Evolutionary conservation across 345 rosid species (phyloP), one percentile per base, ranked within the genome.

Genomic region (Lagerstroemia speciosa): DNA sequence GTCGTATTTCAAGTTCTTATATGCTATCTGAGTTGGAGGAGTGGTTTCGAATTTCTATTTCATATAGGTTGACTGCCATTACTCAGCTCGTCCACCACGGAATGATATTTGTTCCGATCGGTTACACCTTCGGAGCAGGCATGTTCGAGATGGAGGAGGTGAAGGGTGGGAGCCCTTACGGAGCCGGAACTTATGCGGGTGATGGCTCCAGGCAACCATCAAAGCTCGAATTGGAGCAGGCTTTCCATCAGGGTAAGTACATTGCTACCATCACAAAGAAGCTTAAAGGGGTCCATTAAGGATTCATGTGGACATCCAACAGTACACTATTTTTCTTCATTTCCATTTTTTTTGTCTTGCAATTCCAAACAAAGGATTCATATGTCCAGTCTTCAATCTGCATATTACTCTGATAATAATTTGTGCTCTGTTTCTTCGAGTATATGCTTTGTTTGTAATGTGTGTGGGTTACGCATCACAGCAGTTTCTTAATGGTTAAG

Each of bases 21-120:
- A n/a, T n/a, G n/a, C n/a, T n/a, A n/a, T n/a, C n/a, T n/a, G n/a
- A n/a, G n/a, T n/a, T n/a, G n/a, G n/a, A n/a, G n/a, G n/a, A n/a
- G n/a, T n/a, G n/a, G n/a, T n/a, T n/a, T n/a, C n/a, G n/a, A n/a
- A n/a, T n/a, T n/a, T n/a, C n/a, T n/a, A n/a, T 20, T 30, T 31
- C 17, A 1, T 31, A 5, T 74, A 91, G 97, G 45, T 84, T 91
- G 85, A 91, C 97, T 16, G 96, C 97, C 2, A 83, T 91, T 43
- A 91, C 97, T 62, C 97, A 91, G 77, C 90, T 91, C 57, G 97
- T 89, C 36, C 97, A 91, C 85, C 97, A 91, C 12, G 96, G 96
- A 27, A 89, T 91, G 93, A 67, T 91, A 20, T 91, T 85, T 70
- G 90, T 91, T 9, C 97, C 97, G 0, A 83, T 91, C 6, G 94